These are phyloP conservation scores for Datura wrightii DNA, from an alignment of 257 asterid genomes.

Conservation along the genomic window DNA sequence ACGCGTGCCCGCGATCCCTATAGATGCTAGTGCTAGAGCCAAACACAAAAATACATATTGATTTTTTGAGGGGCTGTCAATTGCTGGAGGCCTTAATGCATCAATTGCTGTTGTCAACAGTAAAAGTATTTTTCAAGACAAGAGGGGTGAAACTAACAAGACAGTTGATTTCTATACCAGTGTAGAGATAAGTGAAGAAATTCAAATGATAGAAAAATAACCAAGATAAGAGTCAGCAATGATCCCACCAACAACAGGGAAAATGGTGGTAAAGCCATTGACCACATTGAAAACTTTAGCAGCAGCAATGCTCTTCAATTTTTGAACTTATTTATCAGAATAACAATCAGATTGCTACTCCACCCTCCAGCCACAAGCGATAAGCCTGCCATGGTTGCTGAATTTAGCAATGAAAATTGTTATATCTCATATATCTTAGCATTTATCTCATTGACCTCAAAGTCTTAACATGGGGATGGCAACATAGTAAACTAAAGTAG, in stretches of 20 bases:
- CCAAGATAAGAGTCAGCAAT: conserved; percentile 77
- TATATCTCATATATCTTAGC: too few species aligned
- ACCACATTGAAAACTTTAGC: conserved; percentile 61
- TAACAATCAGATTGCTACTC: conserved; percentile 66
- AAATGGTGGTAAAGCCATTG: conserved; percentile 68
- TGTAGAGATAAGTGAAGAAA: conserved; percentile 69
- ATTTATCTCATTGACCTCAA: too few species aligned
- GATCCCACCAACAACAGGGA: conserved; percentile 76
- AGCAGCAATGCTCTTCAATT: conserved; percentile 75
- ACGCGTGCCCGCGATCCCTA: conserved; percentile 45
- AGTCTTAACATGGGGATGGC: too few species aligned
- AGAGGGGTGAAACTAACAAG: background rate
- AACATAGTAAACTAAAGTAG: too few species aligned
- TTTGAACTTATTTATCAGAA: conserved; percentile 76
- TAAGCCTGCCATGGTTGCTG: conserved; percentile 70
- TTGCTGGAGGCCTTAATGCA: conserved; percentile 36
- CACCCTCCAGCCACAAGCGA: conserved; percentile 75
- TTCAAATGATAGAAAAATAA: conserved; percentile 77
- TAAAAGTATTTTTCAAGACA: conserved; percentile 34
- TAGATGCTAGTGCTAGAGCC: conserved; percentile 33
- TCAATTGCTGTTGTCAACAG: conserved; percentile 39
- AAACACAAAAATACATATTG: conserved; percentile 37
- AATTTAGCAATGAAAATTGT: background rate
- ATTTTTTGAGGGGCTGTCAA: background rate
- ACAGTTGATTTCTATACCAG: conserved; percentile 44